A percentile compares a stretch with the other conserved stretches of the same genome.
Evolutionary conservation across 2,329 filamentous ascomycete genomes (phyloP).

Genomic region (Rachicladosporium sp.): DNA sequence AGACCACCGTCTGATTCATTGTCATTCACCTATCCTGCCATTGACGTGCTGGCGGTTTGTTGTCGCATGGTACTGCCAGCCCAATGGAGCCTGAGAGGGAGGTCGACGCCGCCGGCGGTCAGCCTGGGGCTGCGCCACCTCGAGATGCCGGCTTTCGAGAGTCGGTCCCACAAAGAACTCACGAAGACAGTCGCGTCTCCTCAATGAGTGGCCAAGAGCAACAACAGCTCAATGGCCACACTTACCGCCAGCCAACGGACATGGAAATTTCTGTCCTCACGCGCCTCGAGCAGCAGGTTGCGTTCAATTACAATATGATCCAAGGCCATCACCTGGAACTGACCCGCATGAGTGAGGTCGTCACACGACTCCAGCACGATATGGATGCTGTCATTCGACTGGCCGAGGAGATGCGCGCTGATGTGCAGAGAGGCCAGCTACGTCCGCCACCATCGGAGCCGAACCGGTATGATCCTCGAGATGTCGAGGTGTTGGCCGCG

Average conservation of each 20-base stretch:
- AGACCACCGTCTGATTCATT: too few species aligned
- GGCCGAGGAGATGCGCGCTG: constrained; percentile 23
- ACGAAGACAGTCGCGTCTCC: constrained; percentile 4
- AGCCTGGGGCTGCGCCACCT: constrained; percentile 1
- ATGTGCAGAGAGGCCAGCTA: constrained; percentile 20
- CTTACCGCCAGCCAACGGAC: constrained; percentile 1
- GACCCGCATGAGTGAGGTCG: constrained; percentile 28
- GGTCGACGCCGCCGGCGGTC: constrained; percentile 2
- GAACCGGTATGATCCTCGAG: constrained; percentile 18
- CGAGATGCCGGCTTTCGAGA: constrained; percentile 3
- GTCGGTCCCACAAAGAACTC: constrained; percentile 1
- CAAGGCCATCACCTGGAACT: constrained; percentile 30
- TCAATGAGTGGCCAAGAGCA: constrained; percentile 4
- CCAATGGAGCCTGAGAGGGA: constrained; percentile 6
- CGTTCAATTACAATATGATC: constrained; percentile 32
- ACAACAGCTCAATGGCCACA: constrained; percentile 3
- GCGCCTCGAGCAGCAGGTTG: constrained; percentile 36
- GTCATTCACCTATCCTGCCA: too few species aligned
- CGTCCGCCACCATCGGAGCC: constrained; percentile 7
- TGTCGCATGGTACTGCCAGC: constrained; percentile 3
- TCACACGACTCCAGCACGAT: constrained; percentile 29
- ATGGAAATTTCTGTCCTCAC: constrained; percentile 8
- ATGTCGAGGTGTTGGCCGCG: constrained; percentile 33
- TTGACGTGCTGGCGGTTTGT: too few species aligned
- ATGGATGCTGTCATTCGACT: constrained; percentile 24